Conservation (phyloP, 2,329 filamentous ascomycete genomes). For the Xylaria sp. region DNA sequence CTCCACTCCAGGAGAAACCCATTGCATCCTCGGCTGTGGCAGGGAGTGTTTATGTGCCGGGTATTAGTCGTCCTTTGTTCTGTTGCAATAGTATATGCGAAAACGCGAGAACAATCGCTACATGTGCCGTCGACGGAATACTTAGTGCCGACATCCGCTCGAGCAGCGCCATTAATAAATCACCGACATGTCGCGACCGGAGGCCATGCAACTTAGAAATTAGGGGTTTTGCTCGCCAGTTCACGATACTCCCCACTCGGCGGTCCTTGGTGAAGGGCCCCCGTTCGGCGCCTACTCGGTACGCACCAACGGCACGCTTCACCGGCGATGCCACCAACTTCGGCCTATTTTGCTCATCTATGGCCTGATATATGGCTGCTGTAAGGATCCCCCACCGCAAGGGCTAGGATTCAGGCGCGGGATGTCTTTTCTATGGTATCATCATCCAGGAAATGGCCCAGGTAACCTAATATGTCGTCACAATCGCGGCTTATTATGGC, state of each 20-base stretch:
- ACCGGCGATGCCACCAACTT: conserved; percentile 28
- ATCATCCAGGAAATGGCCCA: conserved; percentile 9
- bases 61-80: background rate
- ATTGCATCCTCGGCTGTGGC: background rate
- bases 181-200: conserved; percentile 37
- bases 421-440: conserved; percentile 13
- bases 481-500: conserved; percentile 25
- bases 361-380: conserved; percentile 30
- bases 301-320: conserved; percentile 23
- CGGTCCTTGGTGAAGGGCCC: conserved; percentile 35
- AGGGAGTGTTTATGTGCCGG: background rate
- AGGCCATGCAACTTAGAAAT: conserved; percentile 37
- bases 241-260: conserved; percentile 37
- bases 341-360: conserved; percentile 14
- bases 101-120: conserved; percentile 13
- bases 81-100: background rate
- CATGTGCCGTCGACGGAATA: conserved; percentile 10
- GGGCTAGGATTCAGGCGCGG: conserved; percentile 26
- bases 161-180: conserved; percentile 20
- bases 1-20: conserved; percentile 1
- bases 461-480: conserved; percentile 30
- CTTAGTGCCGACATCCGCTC: conserved; percentile 1
- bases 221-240: conserved; percentile 24
- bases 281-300: conserved; percentile 31
- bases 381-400: conserved; percentile 25